Evolutionary conservation across 179 eudicot genomes (phyloP).

Genomic region (Vitellaria paradoxa): DNA sequence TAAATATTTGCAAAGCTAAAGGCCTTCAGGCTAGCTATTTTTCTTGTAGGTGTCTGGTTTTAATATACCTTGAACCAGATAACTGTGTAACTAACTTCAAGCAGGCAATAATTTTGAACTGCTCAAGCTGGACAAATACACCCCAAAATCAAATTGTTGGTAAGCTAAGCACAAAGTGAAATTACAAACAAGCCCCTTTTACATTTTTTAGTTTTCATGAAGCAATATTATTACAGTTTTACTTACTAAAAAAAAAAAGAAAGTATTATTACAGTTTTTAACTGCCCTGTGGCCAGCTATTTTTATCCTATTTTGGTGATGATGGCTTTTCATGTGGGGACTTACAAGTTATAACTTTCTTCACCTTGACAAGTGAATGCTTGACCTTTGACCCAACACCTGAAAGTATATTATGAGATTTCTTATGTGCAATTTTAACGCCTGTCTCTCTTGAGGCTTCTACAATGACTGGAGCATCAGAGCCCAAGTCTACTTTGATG

Average conservation of each 20-base stretch:
- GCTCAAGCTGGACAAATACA: conserved; percentile 3
- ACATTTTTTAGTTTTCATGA: background rate
- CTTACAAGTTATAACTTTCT: conserved; percentile 71
- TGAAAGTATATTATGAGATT: conserved; percentile 60
- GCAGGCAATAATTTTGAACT: background rate
- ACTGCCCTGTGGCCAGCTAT: background rate
- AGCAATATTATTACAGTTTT: conserved; percentile 2
- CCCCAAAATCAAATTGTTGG: conserved; percentile 4
- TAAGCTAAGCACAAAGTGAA: conserved; percentile 3
- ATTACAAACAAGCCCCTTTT: background rate
- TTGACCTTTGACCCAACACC: conserved; percentile 87
- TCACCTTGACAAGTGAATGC: conserved; percentile 74
- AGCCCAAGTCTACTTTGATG: conserved; percentile 13
- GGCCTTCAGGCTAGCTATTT: background rate
- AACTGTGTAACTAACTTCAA: background rate
- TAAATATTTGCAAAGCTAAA: background rate
- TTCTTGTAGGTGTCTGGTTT: background rate
- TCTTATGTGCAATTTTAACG: conserved; percentile 51
- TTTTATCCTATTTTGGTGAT: conserved; percentile 36
- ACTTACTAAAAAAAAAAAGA: no score
- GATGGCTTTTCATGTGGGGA: conserved; percentile 50
- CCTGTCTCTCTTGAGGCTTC: conserved; percentile 46
- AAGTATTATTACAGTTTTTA: background rate
- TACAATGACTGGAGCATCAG: conserved; percentile 27
- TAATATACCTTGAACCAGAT: background rate